phyloP scores from a whole-genome alignment of 768 basidiomycete species.

The Naganishia friedmannii region DNA sequence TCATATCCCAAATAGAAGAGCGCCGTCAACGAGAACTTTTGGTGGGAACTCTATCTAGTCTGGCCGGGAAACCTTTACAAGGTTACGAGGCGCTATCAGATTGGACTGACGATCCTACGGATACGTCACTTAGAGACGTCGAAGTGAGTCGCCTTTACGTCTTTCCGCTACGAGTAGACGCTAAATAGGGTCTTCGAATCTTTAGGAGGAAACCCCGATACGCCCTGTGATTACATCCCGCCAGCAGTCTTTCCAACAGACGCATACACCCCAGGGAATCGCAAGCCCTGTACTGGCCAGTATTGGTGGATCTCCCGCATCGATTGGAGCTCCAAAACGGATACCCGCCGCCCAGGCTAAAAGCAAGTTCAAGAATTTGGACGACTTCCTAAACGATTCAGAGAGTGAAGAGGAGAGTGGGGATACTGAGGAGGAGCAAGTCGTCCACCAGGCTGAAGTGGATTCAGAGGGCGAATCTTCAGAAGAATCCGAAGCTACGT shows the following conservation, averaged over 20 bases:
- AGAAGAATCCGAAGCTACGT: slow-evolving; percentile 9
- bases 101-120: slow-evolving; percentile 84
- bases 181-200: background rate
- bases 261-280: background rate
- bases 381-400: slow-evolving; percentile 45
- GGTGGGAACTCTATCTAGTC: slow-evolving; percentile 66
- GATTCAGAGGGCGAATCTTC: background rate
- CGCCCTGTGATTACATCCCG: slow-evolving; percentile 1
- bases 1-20: background rate
- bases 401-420: slow-evolving; percentile 32
- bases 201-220: slow-evolving; percentile 5
- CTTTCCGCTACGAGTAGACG: background rate
- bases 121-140: slow-evolving; percentile 68
- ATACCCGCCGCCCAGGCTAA: slow-evolving; percentile 25
- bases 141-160: slow-evolving; percentile 27
- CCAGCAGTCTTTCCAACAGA: background rate
- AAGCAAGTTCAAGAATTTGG: slow-evolving; percentile 47
- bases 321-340: background rate
- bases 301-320: slow-evolving; percentile 4
- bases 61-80: slow-evolving; percentile 61
- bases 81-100: slow-evolving; percentile 66
- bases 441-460: background rate
- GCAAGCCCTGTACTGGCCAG: background rate
- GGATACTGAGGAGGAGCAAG: background rate
- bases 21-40: slow-evolving; percentile 8